These are phyloP conservation scores for Aquilaria sinensis DNA, from an alignment of 345 rosid species.

Conservation along the genomic window DNA sequence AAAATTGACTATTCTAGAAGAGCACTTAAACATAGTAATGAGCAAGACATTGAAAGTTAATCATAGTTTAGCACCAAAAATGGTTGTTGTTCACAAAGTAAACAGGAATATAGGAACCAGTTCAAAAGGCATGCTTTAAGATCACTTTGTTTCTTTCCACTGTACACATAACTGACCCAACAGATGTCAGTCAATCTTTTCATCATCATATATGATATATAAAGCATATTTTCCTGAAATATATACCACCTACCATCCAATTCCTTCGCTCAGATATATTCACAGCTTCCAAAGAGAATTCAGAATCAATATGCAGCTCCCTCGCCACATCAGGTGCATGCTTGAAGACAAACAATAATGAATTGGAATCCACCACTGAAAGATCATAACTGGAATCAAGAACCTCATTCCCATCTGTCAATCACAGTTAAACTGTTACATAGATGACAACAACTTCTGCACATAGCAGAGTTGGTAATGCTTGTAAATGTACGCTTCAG, in stretches of 20 bases:
- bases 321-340: conserved; percentile 63
- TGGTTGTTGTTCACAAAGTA: too few relatives aligned
- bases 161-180: too few relatives aligned
- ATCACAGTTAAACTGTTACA: conserved; percentile 11
- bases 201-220: background rate
- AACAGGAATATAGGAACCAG: too few relatives aligned
- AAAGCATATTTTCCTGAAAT: background rate
- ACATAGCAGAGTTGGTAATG: background rate
- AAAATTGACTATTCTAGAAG: too few relatives aligned
- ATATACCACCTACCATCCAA: conserved; percentile 55
- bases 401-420: conserved; percentile 59
- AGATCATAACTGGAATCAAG: conserved; percentile 64
- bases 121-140: too few relatives aligned
- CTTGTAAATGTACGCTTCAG: background rate
- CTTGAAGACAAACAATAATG: conserved; percentile 65
- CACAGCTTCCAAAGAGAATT: conserved; percentile 44
- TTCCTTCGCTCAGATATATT: conserved; percentile 36
- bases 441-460: background rate
- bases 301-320: conserved; percentile 42
- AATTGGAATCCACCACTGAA: conserved; percentile 76
- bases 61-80: too few relatives aligned
- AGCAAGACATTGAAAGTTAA: too few relatives aligned
- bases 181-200: background rate
- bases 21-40: too few relatives aligned
- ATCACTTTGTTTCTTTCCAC: too few relatives aligned